Evolutionary conservation across 352 stramenopile species (phyloP), one percentile per base, ranked within the genome.

Genomic region (Phytophthora aleatoria): DNA sequence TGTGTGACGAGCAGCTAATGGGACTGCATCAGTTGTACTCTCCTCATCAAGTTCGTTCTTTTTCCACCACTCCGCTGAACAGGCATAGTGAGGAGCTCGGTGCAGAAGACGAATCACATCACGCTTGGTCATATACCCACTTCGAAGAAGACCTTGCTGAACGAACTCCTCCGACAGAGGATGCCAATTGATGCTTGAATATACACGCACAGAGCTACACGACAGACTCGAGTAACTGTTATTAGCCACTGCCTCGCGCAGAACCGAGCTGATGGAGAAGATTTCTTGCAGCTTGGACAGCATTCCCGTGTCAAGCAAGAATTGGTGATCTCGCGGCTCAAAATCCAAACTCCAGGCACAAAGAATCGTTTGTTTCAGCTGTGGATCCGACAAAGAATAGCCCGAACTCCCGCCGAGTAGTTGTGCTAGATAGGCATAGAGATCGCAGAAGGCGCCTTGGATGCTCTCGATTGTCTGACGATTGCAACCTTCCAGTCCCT

Each of bases 301-400:
- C n/a, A 96, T 89, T 9, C 83, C 86, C 7, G 77, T 83, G 47
- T 93, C 89, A 26, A 96, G 65, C 35, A 96, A 64, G 43, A 90
- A 94, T 26, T 84, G 77, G 44, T 96, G 88, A 56, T 96, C 88
- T 16, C 79, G 76, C 2, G 86, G 72, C 57, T 96, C 88, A 41
- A 95, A 96, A 55, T 96, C 88, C 49, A 96, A 55, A 57, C 74
- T 84, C 85, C 85, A 96, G 0, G 88, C 80, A 38, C 83, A 94
- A 24, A 95, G 53, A 52, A 96, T 87, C 2, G 85, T 81, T 64
- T 94, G 85, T 50, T 91, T 90, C 0, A 95, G 62, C 47, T 89
- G 77, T 1, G 67, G 74, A 61, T 91, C 82, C 3, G 62, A 70
- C 27, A 75, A 58, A 50, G 16, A 62, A 26, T 86, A 54, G 0